phyloP scores from a whole-genome alignment of 345 rosid genomes.

The Populus deltoides region DNA sequence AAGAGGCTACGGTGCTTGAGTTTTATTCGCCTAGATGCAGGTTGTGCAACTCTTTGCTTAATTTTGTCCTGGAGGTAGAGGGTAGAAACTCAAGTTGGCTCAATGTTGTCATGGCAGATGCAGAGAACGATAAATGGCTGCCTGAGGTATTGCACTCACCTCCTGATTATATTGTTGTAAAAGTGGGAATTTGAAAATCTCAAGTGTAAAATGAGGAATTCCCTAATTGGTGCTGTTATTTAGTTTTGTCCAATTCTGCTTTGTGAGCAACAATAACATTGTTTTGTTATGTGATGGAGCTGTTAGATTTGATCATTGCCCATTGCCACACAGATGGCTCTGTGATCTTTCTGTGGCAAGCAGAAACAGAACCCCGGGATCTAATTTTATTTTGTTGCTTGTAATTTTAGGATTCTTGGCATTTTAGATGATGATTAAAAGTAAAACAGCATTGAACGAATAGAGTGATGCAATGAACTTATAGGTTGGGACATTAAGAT shows the following conservation, averaged over 20 bases:
- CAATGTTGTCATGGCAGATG: slow-evolving; percentile 80
- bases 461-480: neutral
- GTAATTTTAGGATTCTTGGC: neutral
- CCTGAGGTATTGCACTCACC: slow-evolving; percentile 66
- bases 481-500: neutral
- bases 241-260: neutral
- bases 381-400: no score
- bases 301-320: no score
- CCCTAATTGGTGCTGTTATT: neutral
- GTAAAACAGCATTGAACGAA: no score
- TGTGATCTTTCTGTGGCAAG: no score
- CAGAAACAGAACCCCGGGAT: no score
- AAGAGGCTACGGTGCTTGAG: slow-evolving; percentile 78
- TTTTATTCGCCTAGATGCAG: slow-evolving; percentile 91
- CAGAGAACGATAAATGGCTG: slow-evolving; percentile 87
- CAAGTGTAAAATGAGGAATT: neutral
- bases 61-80: slow-evolving; percentile 67
- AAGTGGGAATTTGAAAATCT: neutral
- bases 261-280: neutral
- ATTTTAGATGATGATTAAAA: neutral
- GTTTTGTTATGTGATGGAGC: no score
- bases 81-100: slow-evolving; percentile 74
- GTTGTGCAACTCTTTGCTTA: slow-evolving; percentile 72
- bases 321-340: no score
- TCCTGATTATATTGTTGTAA: neutral